phyloP scores from a whole-genome alignment of 73 alveolate species.

The Symbiodinium pilosum region DNA sequence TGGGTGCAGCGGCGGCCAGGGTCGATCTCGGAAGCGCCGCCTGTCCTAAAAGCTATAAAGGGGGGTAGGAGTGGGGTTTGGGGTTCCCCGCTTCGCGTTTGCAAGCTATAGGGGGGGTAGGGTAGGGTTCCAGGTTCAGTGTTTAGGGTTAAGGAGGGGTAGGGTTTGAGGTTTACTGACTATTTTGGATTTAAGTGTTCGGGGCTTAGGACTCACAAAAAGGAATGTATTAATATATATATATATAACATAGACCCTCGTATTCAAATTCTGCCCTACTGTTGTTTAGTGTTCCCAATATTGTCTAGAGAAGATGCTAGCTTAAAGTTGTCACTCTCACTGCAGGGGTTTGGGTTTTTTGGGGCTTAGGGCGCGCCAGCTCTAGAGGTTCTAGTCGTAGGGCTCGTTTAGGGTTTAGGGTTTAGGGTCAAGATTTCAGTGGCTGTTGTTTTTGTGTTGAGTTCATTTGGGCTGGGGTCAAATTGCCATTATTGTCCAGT shows the following conservation, averaged over 20 bases:
- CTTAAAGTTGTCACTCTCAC: background rate
- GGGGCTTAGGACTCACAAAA: background rate
- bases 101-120: background rate
- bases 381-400: too few relatives aligned
- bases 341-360: too few relatives aligned
- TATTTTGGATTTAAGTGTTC: background rate
- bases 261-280: background rate
- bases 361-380: too few relatives aligned
- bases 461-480: too few relatives aligned
- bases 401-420: background rate
- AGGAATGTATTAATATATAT: too few relatives aligned
- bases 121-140: background rate
- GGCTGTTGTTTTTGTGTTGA: too few relatives aligned
- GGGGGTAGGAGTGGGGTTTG: background rate
- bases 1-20: constrained; percentile 83
- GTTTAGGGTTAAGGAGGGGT: background rate
- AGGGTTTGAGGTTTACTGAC: too few relatives aligned
- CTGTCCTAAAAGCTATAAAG: background rate
- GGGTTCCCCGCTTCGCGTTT: background rate
- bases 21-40: constrained; percentile 58
- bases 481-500: too few relatives aligned
- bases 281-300: background rate
- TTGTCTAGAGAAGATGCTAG: background rate
- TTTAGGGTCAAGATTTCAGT: background rate
- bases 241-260: too few relatives aligned